Conservation (phyloP, 192 early-diverging fungal species). For the Linnemannia exigua region DNA sequence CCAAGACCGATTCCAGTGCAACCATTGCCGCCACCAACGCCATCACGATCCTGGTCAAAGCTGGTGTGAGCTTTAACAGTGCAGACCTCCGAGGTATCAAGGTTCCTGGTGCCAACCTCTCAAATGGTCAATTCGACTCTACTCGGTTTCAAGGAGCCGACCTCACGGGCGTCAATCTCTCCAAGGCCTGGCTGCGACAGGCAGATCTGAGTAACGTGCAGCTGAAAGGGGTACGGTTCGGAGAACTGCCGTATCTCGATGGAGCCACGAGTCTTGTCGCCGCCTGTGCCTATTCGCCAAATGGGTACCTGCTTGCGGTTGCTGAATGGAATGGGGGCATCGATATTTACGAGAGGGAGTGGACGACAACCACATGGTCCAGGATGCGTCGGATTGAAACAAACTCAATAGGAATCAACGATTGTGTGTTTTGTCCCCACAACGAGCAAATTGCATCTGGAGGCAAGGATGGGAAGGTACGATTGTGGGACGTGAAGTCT, state of each 20-base stretch:
- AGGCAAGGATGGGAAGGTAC: too few species aligned
- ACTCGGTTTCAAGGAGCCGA: conserved; percentile 9
- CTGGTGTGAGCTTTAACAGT: background rate
- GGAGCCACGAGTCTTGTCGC: background rate
- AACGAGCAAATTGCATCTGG: too few species aligned
- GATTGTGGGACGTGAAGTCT: too few species aligned
- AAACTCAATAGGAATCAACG: too few species aligned
- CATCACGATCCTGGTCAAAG: conserved; percentile 9
- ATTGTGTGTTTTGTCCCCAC: too few species aligned
- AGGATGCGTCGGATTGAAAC: too few species aligned
- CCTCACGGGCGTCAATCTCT: background rate
- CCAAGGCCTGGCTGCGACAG: background rate
- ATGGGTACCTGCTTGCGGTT: background rate
- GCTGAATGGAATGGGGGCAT: background rate
- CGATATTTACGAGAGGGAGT: too few species aligned
- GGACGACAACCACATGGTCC: too few species aligned
- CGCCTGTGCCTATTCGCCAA: background rate
- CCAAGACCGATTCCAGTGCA: background rate
- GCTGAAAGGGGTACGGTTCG: conserved; percentile 7
- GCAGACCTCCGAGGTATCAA: background rate
- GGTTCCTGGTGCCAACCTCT: conserved; percentile 6
- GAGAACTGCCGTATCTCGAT: background rate
- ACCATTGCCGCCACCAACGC: background rate
- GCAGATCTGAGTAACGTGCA: background rate
- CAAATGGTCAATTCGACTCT: conserved; percentile 3